Base-by-base conservation (phyloP, 2,329 filamentous ascomycete genomes). In the Aspergillus hortae region DNA sequence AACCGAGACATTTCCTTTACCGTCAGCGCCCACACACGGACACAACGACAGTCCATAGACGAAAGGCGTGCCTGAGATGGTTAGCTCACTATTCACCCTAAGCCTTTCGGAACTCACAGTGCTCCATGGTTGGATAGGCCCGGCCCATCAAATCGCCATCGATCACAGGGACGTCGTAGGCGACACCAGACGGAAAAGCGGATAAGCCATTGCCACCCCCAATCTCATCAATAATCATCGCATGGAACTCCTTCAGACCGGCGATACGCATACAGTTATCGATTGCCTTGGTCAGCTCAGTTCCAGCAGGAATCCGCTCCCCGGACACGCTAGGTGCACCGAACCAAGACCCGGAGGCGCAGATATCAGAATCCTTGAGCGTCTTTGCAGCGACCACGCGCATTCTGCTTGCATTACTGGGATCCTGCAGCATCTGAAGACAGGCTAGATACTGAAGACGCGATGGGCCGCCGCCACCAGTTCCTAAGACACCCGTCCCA, bases 131-230 rank as follows among this genome's bases (percentile, higher is more conserved):
- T 1, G 75, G 75, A 56, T 76, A 77, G 6, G 74, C 75, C 15
- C 74, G 62, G 6, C 75, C 75, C 75, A 77, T 77, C 62, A 74
- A 71, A 52, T 77, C 75, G 3, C 70, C 74, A 46, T 77, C 75
- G 3, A 77, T 66, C 17, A 71, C 70, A 0, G 74, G 74, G 6
- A 75, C 58, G 40, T 74, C 65, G 40, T 65, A 67, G 21, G 60
- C 53, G 35, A 57, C 62, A 43, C 62, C 58, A 7, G 56, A 62
- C 33, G 56, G 65, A 57, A 59, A 65, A 32, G 53, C 67, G 46
- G 58, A 58, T 17, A 68, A 45, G 1, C 75, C 74, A 54, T 77
- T 77, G 0, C 68, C 61, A 14, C 66, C 63, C 12, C 66, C 65
- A 17, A 48, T 48, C 15, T 68, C 61, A 56, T 55, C 56, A 4